These are phyloP conservation scores for Artemisia argyi DNA, from an alignment of 129 eudicot genomes.

Conservation along the genomic window DNA sequence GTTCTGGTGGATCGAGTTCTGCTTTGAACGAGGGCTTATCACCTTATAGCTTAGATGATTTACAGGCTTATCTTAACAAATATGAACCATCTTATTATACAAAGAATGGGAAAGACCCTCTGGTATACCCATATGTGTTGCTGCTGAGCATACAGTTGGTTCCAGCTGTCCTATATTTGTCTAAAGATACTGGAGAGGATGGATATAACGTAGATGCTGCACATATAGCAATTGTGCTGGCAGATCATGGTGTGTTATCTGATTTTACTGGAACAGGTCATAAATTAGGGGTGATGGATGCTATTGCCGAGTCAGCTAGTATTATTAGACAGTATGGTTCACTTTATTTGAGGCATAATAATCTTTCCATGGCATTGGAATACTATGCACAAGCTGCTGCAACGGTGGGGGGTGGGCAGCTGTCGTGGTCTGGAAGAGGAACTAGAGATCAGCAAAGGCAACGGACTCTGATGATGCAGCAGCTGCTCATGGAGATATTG, in stretches of 20 bases:
- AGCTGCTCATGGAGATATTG: conserved; percentile 73
- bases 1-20: conserved; percentile 52
- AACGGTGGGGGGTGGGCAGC: conserved; percentile 84
- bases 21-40: conserved; percentile 50
- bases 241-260: conserved; percentile 76
- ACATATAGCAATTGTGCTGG: conserved; percentile 72
- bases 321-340: conserved; percentile 85
- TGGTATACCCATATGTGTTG: conserved; percentile 83
- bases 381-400: conserved; percentile 96
- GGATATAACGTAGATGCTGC: conserved; percentile 81
- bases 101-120: conserved; percentile 91
- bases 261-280: conserved; percentile 64
- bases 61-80: conserved; percentile 82
- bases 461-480: conserved; percentile 77
- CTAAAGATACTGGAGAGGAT: conserved; percentile 80
- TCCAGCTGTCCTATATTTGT: conserved; percentile 72
- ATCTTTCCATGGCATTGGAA: conserved; percentile 77
- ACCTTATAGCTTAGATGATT: conserved; percentile 76
- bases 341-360: conserved; percentile 62
- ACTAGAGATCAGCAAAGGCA: conserved; percentile 87
- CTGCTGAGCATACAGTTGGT: conserved; percentile 84
- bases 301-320: conserved; percentile 86
- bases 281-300: conserved; percentile 80
- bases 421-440: conserved; percentile 83
- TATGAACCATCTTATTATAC: conserved; percentile 94